Base-by-base conservation (phyloP, 352 stramenopile species). In the Globisporangium acanthophoron region DNA sequence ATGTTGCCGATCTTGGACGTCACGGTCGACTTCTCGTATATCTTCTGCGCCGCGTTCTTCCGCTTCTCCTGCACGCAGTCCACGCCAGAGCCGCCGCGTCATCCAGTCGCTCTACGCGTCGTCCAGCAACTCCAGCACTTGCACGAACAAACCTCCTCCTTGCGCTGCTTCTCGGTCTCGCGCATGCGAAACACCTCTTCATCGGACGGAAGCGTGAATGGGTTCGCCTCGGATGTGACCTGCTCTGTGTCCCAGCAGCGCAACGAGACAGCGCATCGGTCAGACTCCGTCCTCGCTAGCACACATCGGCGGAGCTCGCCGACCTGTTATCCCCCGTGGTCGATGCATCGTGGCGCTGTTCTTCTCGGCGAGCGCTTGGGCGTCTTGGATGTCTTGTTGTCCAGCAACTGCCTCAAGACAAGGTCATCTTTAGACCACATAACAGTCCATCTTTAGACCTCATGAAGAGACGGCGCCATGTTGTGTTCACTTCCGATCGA, bases 131-230 rank as follows among this genome's bases (percentile, higher is more conserved):
- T 45, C 40, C 5, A 20, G 24, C 24, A 45, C 40, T 18, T 21
- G 21, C 15, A 9, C 18, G 5, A 46, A 24, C 41, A 46, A 5
- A 76, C 74, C 61, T 96, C 76, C 50, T 94, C 76, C 51, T 96
- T 96, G 44, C 76, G 72, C 65, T 90, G 78, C 59, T 86, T 90
- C 62, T 97, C 87, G 40, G 90, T 88, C 64, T 98, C 92, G 39
- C 92, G 86, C 71, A 97, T 93, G 52, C 84, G 85, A 56, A 98
- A 98, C 33, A 98, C 86, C 69, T 98, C 88, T 54, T 98, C 94
- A 81, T 98, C 94, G 41, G 78, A 90, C 11, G 93, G 93, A 40
- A 98, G 78, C 33, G 80, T 88, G 64, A 98, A 98, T 20, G 94
- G 93, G 58, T 97, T 97, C 33, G 69, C 43, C 66, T 91, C 81